A percentile compares a stretch with the other conserved stretches of the same genome.
These are phyloP conservation scores for Backusella sp. DNA, from an alignment of 192 early-diverging fungal species.

Conservation along the genomic window DNA sequence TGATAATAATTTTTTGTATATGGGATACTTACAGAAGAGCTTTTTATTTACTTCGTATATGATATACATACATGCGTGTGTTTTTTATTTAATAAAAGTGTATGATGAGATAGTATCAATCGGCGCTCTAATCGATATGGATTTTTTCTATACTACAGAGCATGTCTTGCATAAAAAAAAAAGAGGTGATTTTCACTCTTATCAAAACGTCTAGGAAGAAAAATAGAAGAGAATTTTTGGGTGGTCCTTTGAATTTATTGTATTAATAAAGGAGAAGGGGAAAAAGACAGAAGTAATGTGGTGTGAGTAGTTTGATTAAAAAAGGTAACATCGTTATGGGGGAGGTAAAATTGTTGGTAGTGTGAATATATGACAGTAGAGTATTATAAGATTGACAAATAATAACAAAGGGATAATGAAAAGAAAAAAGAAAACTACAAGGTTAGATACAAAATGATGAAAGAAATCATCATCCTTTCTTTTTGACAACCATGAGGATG, in stretches of 20 bases:
- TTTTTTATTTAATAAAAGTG: neutral
- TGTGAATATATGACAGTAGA: neutral
- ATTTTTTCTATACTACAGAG: neutral
- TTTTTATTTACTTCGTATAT: neutral
- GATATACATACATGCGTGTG: neutral
- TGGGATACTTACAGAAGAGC: neutral
- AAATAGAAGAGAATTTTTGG: neutral
- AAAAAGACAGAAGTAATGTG: neutral
- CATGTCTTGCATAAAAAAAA: neutral
- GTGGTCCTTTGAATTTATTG: neutral
- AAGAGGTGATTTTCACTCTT: conserved; percentile 1
- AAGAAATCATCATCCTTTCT: neutral
- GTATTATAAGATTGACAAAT: neutral
- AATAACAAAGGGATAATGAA: neutral
- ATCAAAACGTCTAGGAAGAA: neutral
- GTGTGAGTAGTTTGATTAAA: neutral
- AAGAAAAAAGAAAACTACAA: neutral
- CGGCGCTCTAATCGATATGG: neutral
- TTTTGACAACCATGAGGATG: neutral
- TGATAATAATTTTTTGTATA: neutral
- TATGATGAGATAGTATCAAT: neutral
- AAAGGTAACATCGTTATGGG: neutral
- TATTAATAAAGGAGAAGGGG: neutral
- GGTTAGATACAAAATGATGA: neutral
- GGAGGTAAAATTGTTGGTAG: neutral